Evolutionary conservation across 2,329 filamentous ascomycete species (phyloP).

Genomic region (Chaetothyriales sp.): DNA sequence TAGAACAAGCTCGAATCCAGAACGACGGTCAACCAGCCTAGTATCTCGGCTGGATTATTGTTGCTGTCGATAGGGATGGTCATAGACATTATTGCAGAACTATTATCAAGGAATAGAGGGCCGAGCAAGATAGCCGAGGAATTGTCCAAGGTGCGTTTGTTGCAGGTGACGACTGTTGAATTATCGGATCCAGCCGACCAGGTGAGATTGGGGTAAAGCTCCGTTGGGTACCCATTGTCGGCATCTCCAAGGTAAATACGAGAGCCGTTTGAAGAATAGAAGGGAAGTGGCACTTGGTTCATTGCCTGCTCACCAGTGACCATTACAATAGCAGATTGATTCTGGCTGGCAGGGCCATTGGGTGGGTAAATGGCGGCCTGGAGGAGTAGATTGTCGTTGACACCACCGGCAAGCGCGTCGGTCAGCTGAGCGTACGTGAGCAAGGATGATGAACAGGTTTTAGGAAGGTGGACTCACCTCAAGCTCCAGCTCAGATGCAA

Average conservation of each 20-base stretch:
- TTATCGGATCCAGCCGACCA: conserved; percentile 33
- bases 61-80: conserved; percentile 60
- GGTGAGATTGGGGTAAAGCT: conserved; percentile 65
- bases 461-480: conserved; percentile 1
- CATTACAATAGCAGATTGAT: conserved; percentile 42
- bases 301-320: conserved; percentile 40
- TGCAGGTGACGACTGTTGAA: conserved; percentile 25
- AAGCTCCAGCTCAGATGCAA: conserved; percentile 10
- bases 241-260: conserved; percentile 46
- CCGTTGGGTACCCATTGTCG: conserved; percentile 52
- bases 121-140: conserved; percentile 55
- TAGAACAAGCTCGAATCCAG: conserved; percentile 50
- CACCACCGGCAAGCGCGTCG: conserved; percentile 44
- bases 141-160: conserved; percentile 28
- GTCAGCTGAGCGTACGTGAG: conserved; percentile 41
- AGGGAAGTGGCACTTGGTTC: conserved; percentile 44
- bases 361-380: conserved; percentile 60
- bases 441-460: not conserved
- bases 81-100: conserved; percentile 63
- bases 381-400: conserved; percentile 42
- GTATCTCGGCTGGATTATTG: conserved; percentile 45
- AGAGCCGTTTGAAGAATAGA: conserved; percentile 43
- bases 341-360: conserved; percentile 44
- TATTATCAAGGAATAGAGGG: conserved; percentile 56
- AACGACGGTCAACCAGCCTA: conserved; percentile 72